Percentiles rank a stretch among this genome's conserved stretches.
These are phyloP conservation scores for Penicillium sp. DNA, from an alignment of 2,329 filamentous ascomycete species.

Conservation along the genomic window DNA sequence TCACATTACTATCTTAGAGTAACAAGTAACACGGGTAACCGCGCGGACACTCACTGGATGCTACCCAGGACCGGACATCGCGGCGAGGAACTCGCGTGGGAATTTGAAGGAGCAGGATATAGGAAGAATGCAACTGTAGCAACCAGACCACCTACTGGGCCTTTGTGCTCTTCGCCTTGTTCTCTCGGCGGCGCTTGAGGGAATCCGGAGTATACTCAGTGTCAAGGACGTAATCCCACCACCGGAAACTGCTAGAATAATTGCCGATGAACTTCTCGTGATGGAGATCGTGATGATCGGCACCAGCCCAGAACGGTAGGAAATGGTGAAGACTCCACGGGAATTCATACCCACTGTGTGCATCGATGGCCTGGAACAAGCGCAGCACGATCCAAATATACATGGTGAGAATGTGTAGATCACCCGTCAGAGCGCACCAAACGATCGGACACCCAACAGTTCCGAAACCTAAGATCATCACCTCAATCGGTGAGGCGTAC, in stretches of 20 bases:
- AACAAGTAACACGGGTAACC: not conserved
- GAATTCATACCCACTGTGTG: slow-evolving; percentile 97
- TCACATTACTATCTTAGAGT: slow-evolving; percentile 2
- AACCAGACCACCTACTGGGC: slow-evolving; percentile 20
- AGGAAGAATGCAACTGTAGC: not conserved
- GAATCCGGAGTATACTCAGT: slow-evolving; percentile 90
- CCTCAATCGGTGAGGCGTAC: slow-evolving; percentile 96
- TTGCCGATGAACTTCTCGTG: slow-evolving; percentile 99
- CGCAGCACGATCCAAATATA: slow-evolving; percentile 92
- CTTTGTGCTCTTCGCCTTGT: slow-evolving; percentile 30
- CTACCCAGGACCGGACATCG: not conserved
- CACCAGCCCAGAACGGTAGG: slow-evolving; percentile 96
- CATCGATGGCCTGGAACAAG: slow-evolving; percentile 95
- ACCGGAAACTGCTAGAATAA: slow-evolving; percentile 95
- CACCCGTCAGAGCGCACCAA: slow-evolving; percentile 75
- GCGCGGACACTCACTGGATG: not conserved
- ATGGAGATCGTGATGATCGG: slow-evolving; percentile 92
- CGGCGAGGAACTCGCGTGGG: not conserved
- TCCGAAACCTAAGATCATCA: slow-evolving; percentile 88
- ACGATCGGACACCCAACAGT: slow-evolving; percentile 77
- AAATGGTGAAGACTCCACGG: slow-evolving; percentile 95
- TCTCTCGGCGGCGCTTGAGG: slow-evolving; percentile 73
- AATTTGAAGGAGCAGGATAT: not conserved
- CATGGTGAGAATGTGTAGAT: slow-evolving; percentile 96
- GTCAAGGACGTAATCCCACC: slow-evolving; percentile 95